phyloP scores from a whole-genome alignment of 106 monocot genomes.

The Chionographis japonica region DNA sequence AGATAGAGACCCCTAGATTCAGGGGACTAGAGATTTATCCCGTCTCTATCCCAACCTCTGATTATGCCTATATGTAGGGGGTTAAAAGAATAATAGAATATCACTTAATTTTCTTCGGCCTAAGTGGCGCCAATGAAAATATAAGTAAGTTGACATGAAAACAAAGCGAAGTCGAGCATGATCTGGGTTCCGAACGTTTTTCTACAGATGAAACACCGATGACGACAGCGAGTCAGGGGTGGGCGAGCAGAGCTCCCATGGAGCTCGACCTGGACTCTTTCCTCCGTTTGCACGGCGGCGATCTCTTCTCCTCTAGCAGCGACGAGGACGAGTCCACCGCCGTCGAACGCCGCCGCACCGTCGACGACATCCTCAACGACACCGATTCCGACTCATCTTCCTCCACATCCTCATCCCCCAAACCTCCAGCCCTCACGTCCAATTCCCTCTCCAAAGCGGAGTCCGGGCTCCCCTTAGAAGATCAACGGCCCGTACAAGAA shows the following conservation, averaged over 20 bases:
- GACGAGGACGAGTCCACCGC: slow-evolving; percentile 8
- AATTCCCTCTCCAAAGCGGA: background rate
- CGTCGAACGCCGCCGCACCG: slow-evolving; percentile 59
- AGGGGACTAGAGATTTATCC: too few relatives aligned
- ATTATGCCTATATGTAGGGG: too few relatives aligned
- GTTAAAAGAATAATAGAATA: too few relatives aligned
- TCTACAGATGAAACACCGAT: too few relatives aligned
- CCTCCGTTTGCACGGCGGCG: slow-evolving; percentile 41
- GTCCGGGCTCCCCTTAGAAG: background rate
- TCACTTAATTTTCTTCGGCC: too few relatives aligned
- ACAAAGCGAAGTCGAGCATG: too few relatives aligned
- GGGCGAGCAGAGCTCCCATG: slow-evolving; percentile 14
- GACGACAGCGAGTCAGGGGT: too few relatives aligned
- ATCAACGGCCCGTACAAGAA: background rate
- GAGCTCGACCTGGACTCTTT: slow-evolving; percentile 73
- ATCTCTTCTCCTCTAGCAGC: slow-evolving; percentile 24
- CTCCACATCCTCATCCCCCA: slow-evolving; percentile 4
- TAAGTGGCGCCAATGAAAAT: too few relatives aligned
- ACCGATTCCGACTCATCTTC: slow-evolving; percentile 29
- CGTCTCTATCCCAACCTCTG: too few relatives aligned
- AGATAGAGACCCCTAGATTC: too few relatives aligned
- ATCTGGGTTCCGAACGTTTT: too few relatives aligned
- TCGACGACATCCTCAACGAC: slow-evolving; percentile 83
- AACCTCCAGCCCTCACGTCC: background rate
- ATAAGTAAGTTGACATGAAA: too few relatives aligned